A percentile compares a stretch with the other conserved stretches of the same genome.
These are phyloP conservation scores for Penicillium roqueforti DNA, from an alignment of 495 filamentous ascomycete genomes.

Conservation along the genomic window DNA sequence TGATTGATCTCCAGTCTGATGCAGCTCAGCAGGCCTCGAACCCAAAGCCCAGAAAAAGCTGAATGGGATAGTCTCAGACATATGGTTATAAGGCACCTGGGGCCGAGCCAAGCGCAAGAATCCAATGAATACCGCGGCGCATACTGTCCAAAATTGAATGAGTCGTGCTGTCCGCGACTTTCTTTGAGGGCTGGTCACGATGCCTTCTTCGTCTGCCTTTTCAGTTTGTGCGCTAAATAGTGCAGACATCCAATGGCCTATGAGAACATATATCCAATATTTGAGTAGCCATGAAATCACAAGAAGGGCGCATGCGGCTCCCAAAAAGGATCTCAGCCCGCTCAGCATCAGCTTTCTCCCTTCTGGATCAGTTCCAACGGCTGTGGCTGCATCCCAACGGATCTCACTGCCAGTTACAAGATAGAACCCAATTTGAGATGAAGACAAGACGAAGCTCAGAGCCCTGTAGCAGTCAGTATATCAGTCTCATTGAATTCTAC, in stretches of 20 bases:
- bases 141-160: constrained; percentile 11
- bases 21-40: neutral
- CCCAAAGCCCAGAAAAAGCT: constrained; percentile 16
- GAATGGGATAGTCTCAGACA: constrained; percentile 25
- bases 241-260: constrained; percentile 14
- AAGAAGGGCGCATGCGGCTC: constrained; percentile 9
- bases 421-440: constrained; percentile 25
- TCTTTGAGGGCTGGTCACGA: neutral
- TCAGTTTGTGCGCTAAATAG: neutral
- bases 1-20: neutral
- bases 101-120: constrained; percentile 19
- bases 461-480: constrained; percentile 5
- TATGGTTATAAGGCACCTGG: constrained; percentile 23
- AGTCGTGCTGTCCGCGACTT: neutral
- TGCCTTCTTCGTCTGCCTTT: constrained; percentile 6
- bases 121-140: neutral
- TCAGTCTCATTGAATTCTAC: too few relatives aligned
- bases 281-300: constrained; percentile 14
- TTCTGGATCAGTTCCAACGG: constrained; percentile 21
- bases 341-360: constrained; percentile 24
- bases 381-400: constrained; percentile 25
- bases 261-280: constrained; percentile 5
- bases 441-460: constrained; percentile 14
- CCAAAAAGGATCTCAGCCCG: constrained; percentile 21
- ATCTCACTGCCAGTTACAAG: constrained; percentile 26